These are phyloP conservation scores for Carallia brachiata DNA, from an alignment of 345 rosid genomes.

Conservation along the genomic window DNA sequence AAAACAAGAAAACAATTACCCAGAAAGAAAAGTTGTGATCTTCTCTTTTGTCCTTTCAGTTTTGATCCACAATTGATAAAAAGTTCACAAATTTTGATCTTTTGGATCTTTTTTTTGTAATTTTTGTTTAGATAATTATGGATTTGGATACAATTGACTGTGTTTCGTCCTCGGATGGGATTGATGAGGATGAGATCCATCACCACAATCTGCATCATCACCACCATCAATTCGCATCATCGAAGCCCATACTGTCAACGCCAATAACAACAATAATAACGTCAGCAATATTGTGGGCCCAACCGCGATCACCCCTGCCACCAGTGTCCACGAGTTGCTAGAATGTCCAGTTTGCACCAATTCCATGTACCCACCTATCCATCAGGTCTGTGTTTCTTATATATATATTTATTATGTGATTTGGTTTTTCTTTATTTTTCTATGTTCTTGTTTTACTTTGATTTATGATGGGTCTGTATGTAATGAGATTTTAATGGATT, in stretches of 20 bases:
- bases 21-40: too few species aligned
- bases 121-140: constrained; percentile 34
- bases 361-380: constrained; percentile 44
- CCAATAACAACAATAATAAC: constrained; percentile 21
- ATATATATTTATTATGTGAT: too few species aligned
- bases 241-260: constrained; percentile 47
- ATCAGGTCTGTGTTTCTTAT: constrained; percentile 46
- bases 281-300: constrained; percentile 45
- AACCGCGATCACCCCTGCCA: constrained; percentile 47
- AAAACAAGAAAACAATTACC: too few species aligned
- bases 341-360: too few species aligned
- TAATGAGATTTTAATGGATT: constrained; percentile 16
- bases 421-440: background rate
- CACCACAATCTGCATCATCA: constrained; percentile 28
- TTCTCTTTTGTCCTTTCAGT: too few species aligned
- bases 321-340: constrained; percentile 60
- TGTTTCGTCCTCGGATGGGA: constrained; percentile 59
- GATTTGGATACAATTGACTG: constrained; percentile 81
- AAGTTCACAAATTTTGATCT: too few species aligned
- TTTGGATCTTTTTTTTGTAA: too few species aligned
- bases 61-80: too few species aligned
- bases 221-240: constrained; percentile 56
- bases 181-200: constrained; percentile 76
- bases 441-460: background rate
- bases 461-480: constrained; percentile 6